Conservation (phyloP, 179 eudicot species). For the Vitellaria paradoxa region DNA sequence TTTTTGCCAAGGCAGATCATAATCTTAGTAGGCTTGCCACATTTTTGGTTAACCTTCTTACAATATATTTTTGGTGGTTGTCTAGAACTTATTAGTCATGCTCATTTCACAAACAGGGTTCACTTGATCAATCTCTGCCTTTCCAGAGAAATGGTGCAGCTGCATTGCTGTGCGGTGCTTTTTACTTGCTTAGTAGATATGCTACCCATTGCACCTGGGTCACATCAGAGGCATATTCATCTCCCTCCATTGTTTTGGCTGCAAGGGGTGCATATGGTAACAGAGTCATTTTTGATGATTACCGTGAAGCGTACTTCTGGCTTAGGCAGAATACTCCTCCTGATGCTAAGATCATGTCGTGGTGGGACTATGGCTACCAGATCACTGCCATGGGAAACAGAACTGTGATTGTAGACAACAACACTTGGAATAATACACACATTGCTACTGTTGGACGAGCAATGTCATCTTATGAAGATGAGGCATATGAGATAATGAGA, state of each 20-base stretch:
- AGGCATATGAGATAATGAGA: conserved; percentile 92
- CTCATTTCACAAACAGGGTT: conserved; percentile 50
- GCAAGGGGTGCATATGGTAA: conserved; percentile 91
- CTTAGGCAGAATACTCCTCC: conserved; percentile 89
- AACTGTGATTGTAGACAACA: conserved; percentile 96
- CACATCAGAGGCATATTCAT: conserved; percentile 97
- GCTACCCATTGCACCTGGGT: conserved; percentile 97
- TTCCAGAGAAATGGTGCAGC: conserved; percentile 70
- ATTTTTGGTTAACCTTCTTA: neutral
- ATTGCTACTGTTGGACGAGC: conserved; percentile 99
- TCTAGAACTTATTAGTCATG: conserved; percentile 5
- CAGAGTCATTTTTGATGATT: conserved; percentile 93
- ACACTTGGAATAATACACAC: conserved; percentile 99
- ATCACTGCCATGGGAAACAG: conserved; percentile 99
- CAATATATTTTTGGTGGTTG: neutral
- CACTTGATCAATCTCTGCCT: conserved; percentile 80
- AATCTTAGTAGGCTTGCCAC: neutral
- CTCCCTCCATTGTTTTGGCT: conserved; percentile 95
- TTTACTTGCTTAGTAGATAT: conserved; percentile 86
- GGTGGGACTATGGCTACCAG: conserved; percentile 99
- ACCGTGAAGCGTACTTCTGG: conserved; percentile 98
- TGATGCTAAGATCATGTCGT: conserved; percentile 93
- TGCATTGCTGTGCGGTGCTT: conserved; percentile 76
- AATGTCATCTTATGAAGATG: conserved; percentile 96
- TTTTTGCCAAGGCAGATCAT: neutral